Percentiles rank a stretch among this genome's conserved stretches.
Conservation (phyloP, 176 grass and related monocot species). For the Calamus simplicifolius region DNA sequence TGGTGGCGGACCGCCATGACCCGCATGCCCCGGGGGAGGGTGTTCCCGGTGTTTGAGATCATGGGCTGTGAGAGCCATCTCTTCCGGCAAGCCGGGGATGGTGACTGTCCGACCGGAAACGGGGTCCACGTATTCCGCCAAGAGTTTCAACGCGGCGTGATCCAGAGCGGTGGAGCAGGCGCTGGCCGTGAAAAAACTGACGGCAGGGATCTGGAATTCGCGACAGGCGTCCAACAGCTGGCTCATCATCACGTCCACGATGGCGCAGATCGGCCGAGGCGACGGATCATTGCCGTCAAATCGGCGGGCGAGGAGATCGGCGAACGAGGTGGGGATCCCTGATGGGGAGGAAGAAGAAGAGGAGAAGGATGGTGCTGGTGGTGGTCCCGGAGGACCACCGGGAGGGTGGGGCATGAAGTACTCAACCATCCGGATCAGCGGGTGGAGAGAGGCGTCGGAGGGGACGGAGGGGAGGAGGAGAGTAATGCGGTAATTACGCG, state of each 20-base stretch:
- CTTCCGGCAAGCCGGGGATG: conserved; percentile 22
- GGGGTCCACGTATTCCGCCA: neutral
- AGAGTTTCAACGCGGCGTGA: conserved; percentile 6
- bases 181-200: conserved; percentile 32
- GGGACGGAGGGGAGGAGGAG: too few relatives aligned
- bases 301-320: conserved; percentile 12
- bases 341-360: too few relatives aligned
- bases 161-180: conserved; percentile 32
- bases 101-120: neutral
- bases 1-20: too few relatives aligned
- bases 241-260: conserved; percentile 29
- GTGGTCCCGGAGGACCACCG: too few relatives aligned
- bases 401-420: too few relatives aligned
- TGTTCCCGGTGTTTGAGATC: conserved; percentile 4
- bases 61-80: conserved; percentile 16
- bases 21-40: too few relatives aligned
- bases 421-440: too few relatives aligned
- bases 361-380: too few relatives aligned
- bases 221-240: conserved; percentile 16
- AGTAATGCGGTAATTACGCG: too few relatives aligned
- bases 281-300: neutral
- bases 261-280: conserved; percentile 21
- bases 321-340: neutral
- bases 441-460: too few relatives aligned
- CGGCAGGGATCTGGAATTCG: conserved; percentile 6